phyloP scores from a whole-genome alignment of 2,329 filamentous ascomycete species.

The Apiospora marii region DNA sequence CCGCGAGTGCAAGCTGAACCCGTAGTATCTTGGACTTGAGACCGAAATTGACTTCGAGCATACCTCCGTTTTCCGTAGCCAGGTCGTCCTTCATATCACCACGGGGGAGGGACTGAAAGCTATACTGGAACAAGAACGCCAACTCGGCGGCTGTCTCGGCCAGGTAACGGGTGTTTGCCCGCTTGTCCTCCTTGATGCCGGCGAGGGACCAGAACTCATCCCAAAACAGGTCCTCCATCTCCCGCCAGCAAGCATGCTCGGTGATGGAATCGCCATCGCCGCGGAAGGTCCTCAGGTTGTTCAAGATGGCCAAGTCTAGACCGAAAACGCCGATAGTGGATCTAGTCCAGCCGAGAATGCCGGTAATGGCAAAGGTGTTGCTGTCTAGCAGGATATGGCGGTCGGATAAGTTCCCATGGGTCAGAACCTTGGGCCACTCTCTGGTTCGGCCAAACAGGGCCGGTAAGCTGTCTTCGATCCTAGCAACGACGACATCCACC shows the following conservation, averaged over 20 bases:
- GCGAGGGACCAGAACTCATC: background rate
- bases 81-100: background rate
- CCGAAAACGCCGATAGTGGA: background rate
- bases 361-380: background rate
- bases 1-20: background rate
- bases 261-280: background rate
- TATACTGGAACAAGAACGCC: background rate
- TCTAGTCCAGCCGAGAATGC: background rate
- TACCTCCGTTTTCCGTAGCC: background rate
- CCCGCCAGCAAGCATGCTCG: background rate
- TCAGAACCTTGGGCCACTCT: background rate
- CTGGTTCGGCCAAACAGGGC: background rate
- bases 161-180: background rate
- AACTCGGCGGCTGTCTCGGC: background rate
- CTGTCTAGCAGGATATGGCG: background rate
- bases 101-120: background rate
- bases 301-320: background rate
- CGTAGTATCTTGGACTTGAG: background rate
- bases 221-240: background rate
- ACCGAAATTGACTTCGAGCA: background rate
- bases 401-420: background rate
- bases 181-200: background rate
- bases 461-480: background rate
- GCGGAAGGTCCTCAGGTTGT: background rate
- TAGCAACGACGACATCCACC: background rate